Conservation (phyloP, 2,329 filamentous ascomycete species). For the Leptographium radiaticola region DNA sequence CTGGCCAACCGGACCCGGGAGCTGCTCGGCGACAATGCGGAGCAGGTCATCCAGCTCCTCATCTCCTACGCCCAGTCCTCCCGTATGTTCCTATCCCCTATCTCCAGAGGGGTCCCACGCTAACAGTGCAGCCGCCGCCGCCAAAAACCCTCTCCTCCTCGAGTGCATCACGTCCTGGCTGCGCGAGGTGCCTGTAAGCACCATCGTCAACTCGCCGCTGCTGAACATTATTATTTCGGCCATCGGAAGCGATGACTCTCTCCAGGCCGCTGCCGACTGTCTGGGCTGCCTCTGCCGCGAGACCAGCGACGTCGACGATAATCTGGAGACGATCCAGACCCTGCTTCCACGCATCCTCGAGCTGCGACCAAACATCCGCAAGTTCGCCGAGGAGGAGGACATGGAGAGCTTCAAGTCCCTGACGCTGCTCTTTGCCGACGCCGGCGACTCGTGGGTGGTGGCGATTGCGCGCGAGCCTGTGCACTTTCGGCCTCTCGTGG, state of each 20-base stretch:
- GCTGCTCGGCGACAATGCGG: conserved; percentile 79
- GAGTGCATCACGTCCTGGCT: conserved; percentile 97
- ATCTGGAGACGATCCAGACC: conserved; percentile 63
- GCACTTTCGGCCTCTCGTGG: conserved; percentile 75
- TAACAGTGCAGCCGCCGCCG: conserved; percentile 30
- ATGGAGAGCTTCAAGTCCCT: conserved; percentile 74
- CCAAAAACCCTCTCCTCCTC: conserved; percentile 78
- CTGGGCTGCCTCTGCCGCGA: conserved; percentile 85
- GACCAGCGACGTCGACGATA: conserved; percentile 88
- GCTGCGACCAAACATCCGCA: conserved; percentile 62
- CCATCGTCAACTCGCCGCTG: conserved; percentile 75
- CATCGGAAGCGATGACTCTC: conserved; percentile 60
- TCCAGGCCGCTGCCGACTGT: conserved; percentile 83
- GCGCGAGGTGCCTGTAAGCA: conserved; percentile 73
- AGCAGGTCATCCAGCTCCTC: conserved; percentile 74
- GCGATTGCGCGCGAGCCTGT: conserved; percentile 73
- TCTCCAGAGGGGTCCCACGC: not conserved
- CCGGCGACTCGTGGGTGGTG: conserved; percentile 88
- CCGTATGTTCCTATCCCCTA: conserved; percentile 39
- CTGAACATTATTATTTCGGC: conserved; percentile 70
- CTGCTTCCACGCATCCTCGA: conserved; percentile 72
- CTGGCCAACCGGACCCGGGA: conserved; percentile 74
- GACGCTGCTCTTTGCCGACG: conserved; percentile 82
- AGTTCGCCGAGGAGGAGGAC: conserved; percentile 69
- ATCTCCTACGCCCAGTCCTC: conserved; percentile 88